Evolutionary conservation across 495 filamentous ascomycete species (phyloP).

Genomic region (Aspergillus diversus): DNA sequence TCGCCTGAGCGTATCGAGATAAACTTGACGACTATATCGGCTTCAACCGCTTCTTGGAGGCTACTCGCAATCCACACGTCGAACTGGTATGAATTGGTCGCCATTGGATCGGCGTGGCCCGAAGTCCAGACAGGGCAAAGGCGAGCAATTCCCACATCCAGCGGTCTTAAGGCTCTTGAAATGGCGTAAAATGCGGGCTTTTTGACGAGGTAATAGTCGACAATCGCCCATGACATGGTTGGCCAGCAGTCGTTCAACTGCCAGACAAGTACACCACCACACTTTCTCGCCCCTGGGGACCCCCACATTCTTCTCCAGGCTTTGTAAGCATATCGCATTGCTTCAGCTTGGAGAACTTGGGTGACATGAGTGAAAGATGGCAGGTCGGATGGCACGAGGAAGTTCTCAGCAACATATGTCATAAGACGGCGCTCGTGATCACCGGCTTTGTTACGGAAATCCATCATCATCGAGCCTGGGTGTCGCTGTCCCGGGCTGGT

Average conservation of each 20-base stretch:
- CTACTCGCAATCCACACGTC: constrained; percentile 19
- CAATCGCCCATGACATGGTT: constrained; percentile 19
- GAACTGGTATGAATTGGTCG: constrained; percentile 3
- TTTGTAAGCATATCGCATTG: constrained; percentile 18
- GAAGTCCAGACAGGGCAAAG: constrained; percentile 13
- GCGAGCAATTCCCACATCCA: constrained; percentile 13
- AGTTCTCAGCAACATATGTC: constrained; percentile 19
- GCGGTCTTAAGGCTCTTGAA: constrained; percentile 3
- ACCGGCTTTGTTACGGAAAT: constrained; percentile 20
- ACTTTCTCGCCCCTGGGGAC: constrained; percentile 3
- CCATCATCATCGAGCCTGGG: constrained; percentile 17
- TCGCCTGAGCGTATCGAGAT: constrained; percentile 13
- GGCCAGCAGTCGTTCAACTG: constrained; percentile 23
- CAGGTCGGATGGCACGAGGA: constrained; percentile 7
- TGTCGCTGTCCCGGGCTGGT: constrained; percentile 5
- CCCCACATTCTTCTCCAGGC: constrained; percentile 19
- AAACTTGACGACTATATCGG: neutral
- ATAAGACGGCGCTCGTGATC: constrained; percentile 18
- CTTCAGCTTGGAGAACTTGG: constrained; percentile 20
- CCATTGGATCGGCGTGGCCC: constrained; percentile 10
- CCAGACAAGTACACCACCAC: constrained; percentile 23
- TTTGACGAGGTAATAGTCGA: constrained; percentile 17
- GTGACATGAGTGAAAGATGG: constrained; percentile 14
- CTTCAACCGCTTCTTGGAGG: neutral
- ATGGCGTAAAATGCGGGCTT: constrained; percentile 23